phyloP scores from a whole-genome alignment of 352 stramenopile genomes.

The Phytopythium sindhum region DNA sequence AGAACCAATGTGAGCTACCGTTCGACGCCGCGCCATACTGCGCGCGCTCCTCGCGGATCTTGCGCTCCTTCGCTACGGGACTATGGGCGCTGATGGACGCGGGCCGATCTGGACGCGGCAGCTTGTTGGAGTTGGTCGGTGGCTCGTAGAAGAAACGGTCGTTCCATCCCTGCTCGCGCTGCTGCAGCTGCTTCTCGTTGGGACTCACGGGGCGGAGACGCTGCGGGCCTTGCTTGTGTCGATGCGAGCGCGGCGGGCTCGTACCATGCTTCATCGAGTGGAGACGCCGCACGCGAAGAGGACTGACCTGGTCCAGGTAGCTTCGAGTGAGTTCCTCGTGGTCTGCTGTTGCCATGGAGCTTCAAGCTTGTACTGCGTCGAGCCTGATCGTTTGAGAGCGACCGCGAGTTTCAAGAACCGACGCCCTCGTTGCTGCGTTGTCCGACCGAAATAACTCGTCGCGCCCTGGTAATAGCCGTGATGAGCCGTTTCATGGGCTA shows the following conservation, averaged over 20 bases:
- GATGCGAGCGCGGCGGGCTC: constrained; percentile 12
- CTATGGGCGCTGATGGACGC: constrained; percentile 19
- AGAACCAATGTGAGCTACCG: background rate
- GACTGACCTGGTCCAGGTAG: constrained; percentile 27
- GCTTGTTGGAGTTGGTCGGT: constrained; percentile 46
- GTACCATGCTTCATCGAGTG: constrained; percentile 17
- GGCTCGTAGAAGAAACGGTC: constrained; percentile 64
- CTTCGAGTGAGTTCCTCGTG: constrained; percentile 47
- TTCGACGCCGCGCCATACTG: constrained; percentile 41
- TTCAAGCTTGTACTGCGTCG: background rate
- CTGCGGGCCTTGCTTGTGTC: constrained; percentile 26
- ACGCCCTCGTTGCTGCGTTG: background rate
- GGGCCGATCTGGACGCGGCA: constrained; percentile 19
- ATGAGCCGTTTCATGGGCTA: background rate
- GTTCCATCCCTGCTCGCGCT: constrained; percentile 73
- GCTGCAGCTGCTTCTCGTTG: constrained; percentile 45
- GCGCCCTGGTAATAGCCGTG: background rate
- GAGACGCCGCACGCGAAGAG: background rate
- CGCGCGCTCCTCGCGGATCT: constrained; percentile 45
- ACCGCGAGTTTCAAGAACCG: background rate
- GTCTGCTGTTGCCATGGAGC: constrained; percentile 39
- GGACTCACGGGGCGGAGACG: constrained; percentile 38
- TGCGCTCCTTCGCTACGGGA: constrained; percentile 36
- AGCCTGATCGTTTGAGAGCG: too few relatives aligned
- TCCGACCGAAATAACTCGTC: background rate